These are phyloP conservation scores for Hamamelis virginiana DNA, from an alignment of 164 flowering plant species.

Conservation along the genomic window DNA sequence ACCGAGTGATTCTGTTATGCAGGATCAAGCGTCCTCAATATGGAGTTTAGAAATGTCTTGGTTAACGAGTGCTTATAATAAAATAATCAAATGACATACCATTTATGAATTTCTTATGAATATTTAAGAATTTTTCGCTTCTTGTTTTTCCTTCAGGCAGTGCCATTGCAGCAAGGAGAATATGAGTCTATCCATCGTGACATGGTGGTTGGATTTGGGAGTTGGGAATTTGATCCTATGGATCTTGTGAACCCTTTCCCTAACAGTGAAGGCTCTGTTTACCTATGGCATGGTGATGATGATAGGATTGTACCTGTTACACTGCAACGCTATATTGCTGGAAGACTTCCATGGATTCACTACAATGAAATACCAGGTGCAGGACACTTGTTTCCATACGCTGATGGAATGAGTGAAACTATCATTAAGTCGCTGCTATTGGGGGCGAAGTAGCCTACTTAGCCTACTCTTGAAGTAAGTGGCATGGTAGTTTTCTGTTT, in stretches of 20 bases:
- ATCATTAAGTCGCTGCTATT: conserved; percentile 34
- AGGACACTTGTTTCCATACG: conserved; percentile 46
- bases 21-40: too few relatives aligned
- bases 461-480: too few relatives aligned
- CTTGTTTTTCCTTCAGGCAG: conserved; percentile 18
- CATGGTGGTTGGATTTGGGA: conserved; percentile 49
- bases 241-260: conserved; percentile 51
- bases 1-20: too few relatives aligned
- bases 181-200: conserved; percentile 53
- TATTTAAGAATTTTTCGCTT: background rate
- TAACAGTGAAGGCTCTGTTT: conserved; percentile 49
- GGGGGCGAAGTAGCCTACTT: conserved; percentile 15
- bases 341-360: conserved; percentile 55
- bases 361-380: conserved; percentile 58
- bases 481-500: too few relatives aligned
- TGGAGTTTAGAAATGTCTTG: background rate
- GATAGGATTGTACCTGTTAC: conserved; percentile 44
- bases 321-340: conserved; percentile 49
- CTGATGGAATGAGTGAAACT: conserved; percentile 31
- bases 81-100: background rate
- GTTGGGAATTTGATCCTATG: conserved; percentile 60
- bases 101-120: background rate
- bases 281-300: conserved; percentile 67
- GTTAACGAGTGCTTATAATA: background rate
- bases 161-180: conserved; percentile 48